Evolutionary conservation across 1,284 basidiomycete species (phyloP).

Genomic region (Cryptococcus maquisensis): DNA sequence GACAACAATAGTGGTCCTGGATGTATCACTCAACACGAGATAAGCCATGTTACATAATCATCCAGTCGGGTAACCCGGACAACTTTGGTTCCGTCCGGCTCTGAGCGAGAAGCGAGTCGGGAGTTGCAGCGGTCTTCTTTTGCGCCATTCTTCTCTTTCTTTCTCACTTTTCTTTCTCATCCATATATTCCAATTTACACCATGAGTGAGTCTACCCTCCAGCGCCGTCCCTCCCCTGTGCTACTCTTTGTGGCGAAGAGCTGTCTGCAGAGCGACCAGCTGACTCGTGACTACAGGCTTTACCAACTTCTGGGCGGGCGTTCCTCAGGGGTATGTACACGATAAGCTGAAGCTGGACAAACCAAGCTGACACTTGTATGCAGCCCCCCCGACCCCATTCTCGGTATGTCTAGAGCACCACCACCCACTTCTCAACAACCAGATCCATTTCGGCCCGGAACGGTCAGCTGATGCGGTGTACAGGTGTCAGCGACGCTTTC

Average conservation of each 20-base stretch:
- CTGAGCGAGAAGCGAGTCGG: too few relatives aligned
- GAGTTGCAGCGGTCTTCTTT: too few relatives aligned
- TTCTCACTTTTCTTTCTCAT: too few relatives aligned
- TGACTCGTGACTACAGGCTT: constrained; percentile 12
- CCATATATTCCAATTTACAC: not conserved
- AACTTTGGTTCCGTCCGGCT: too few relatives aligned
- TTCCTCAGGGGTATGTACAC: constrained; percentile 29
- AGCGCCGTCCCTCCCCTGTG: not conserved
- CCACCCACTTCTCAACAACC: not conserved
- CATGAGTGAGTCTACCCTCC: not conserved
- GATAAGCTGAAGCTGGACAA: not conserved
- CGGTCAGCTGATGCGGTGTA: not conserved
- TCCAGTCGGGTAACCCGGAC: too few relatives aligned
- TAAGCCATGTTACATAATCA: too few relatives aligned
- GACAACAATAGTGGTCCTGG: too few relatives aligned
- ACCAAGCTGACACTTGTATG: not conserved
- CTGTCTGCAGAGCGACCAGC: not conserved
- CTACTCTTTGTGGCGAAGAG: not conserved
- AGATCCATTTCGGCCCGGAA: not conserved
- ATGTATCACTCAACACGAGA: too few relatives aligned
- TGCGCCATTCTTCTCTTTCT: too few relatives aligned
- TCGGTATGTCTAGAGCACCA: constrained; percentile 15
- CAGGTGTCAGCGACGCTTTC: constrained; percentile 38
- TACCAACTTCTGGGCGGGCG: constrained; percentile 31
- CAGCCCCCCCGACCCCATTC: constrained; percentile 32